Percentiles rank a stretch among this genome's conserved stretches.
phyloP scores from a whole-genome alignment of 768 basidiomycete species.

The Mycena belliarum region DNA sequence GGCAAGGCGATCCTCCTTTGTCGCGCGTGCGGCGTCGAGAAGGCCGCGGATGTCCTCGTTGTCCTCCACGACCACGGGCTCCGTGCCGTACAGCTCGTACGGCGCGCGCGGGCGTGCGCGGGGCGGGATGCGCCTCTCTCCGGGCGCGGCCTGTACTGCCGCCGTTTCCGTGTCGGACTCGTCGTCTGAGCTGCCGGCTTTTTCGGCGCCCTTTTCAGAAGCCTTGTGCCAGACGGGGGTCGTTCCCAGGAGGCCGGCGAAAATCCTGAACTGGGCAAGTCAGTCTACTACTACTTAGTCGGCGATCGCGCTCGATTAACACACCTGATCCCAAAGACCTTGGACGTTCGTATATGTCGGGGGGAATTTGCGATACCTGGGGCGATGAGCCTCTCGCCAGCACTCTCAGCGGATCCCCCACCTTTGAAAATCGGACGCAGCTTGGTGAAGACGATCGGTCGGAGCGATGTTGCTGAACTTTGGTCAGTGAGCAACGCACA shows the following conservation, averaged over 20 bases:
- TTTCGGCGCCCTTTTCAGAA: conserved; percentile 30
- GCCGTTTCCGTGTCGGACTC: conserved; percentile 34
- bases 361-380: conserved; percentile 34
- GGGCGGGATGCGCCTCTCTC: conserved; percentile 24
- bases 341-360: conserved; percentile 35
- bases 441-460: conserved; percentile 59
- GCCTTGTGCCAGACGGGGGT: conserved; percentile 44
- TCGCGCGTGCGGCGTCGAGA: conserved; percentile 13
- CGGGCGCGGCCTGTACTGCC: not conserved
- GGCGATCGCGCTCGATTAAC: too few species aligned
- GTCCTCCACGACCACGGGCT: conserved; percentile 22
- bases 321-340: conserved; percentile 67
- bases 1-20: conserved; percentile 45
- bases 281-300: too few species aligned
- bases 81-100: conserved; percentile 38
- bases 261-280: conserved; percentile 58
- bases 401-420: not conserved
- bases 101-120: conserved; percentile 37
- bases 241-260: conserved; percentile 55
- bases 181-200: conserved; percentile 22
- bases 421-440: conserved; percentile 56
- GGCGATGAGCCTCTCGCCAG: not conserved
- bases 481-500: not conserved
- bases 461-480: conserved; percentile 41
- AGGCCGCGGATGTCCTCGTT: conserved; percentile 1